These are phyloP conservation scores for Rhizopogon sp. DNA, from an alignment of 768 basidiomycete genomes.

Conservation along the genomic window DNA sequence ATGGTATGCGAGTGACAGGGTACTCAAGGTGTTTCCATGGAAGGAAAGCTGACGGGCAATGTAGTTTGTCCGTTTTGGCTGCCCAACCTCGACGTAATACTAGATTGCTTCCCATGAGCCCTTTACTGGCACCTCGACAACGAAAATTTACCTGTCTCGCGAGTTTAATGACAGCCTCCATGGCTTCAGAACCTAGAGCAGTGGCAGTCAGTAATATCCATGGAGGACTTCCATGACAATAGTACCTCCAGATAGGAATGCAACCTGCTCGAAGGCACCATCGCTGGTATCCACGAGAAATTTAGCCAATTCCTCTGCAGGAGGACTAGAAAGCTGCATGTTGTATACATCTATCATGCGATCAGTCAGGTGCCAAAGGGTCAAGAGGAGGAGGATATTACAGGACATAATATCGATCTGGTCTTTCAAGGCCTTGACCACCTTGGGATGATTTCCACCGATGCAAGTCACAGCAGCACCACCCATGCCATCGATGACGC, in stretches of 20 bases:
- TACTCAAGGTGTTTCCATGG: conserved; percentile 79
- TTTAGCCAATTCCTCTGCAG: conserved; percentile 76
- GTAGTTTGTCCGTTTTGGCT: conserved; percentile 68
- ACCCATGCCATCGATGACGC: conserved; percentile 74
- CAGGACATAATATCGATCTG: conserved; percentile 77
- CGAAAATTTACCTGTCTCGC: conserved; percentile 56
- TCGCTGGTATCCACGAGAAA: conserved; percentile 58
- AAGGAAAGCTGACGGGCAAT: conserved; percentile 77
- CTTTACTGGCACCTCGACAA: not conserved
- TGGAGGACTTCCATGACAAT: not conserved
- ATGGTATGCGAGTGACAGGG: conserved; percentile 64
- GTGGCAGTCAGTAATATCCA: not conserved
- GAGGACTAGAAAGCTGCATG: conserved; percentile 76
- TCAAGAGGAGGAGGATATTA: conserved; percentile 28
- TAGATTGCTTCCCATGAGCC: conserved; percentile 23
- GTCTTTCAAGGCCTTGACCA: conserved; percentile 70
- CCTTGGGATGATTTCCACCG: conserved; percentile 68
- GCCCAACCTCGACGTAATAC: conserved; percentile 69
- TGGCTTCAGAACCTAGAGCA: conserved; percentile 73
- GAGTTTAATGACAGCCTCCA: conserved; percentile 84
- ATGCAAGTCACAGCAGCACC: conserved; percentile 83
- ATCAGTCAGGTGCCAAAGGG: not conserved
- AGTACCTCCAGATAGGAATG: conserved; percentile 72
- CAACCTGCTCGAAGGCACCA: conserved; percentile 68
- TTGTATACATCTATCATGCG: conserved; percentile 72